These are phyloP conservation scores for Metschnikowia kofuensis DNA, from an alignment of 805 yeast genomes.

Conservation along the genomic window DNA sequence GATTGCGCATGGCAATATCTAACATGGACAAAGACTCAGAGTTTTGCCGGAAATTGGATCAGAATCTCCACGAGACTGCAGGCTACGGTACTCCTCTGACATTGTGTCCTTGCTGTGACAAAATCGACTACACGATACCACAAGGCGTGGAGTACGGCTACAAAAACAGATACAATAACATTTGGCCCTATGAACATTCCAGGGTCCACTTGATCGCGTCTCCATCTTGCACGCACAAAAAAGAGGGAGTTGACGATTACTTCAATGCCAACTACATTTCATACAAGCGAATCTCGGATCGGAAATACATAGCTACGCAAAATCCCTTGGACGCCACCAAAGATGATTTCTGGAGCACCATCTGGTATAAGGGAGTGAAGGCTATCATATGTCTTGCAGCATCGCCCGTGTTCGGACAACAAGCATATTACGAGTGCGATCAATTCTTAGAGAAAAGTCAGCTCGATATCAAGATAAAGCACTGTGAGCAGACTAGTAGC, in stretches of 20 bases:
- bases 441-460: slow-evolving; percentile 16
- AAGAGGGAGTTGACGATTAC: slow-evolving; percentile 34
- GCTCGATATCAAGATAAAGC: slow-evolving; percentile 12
- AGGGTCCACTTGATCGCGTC: slow-evolving; percentile 56
- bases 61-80: slow-evolving; percentile 14
- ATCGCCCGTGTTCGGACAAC: slow-evolving; percentile 18
- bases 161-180: slow-evolving; percentile 85
- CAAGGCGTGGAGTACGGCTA: slow-evolving; percentile 75
- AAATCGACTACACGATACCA: slow-evolving; percentile 37
- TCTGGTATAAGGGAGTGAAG: slow-evolving; percentile 33
- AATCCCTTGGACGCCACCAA: slow-evolving; percentile 40
- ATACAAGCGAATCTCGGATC: slow-evolving; percentile 23
- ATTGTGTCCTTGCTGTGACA: slow-evolving; percentile 43
- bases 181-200: slow-evolving; percentile 82
- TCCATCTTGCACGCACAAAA: slow-evolving; percentile 14
- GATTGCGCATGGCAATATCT: slow-evolving; percentile 33
- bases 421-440: slow-evolving; percentile 20
- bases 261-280: slow-evolving; percentile 45
- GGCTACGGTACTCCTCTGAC: slow-evolving; percentile 38
- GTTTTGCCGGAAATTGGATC: slow-evolving; percentile 5
- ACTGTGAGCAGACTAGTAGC: slow-evolving; percentile 9
- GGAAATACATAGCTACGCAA: slow-evolving; percentile 45
- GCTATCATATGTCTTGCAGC: slow-evolving; percentile 37
- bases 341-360: slow-evolving; percentile 43
- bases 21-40: slow-evolving; percentile 13